Evolutionary conservation across 2,329 filamentous ascomycete species (phyloP), one percentile per base, ranked within the genome.

Genomic region (Calonectria montana): DNA sequence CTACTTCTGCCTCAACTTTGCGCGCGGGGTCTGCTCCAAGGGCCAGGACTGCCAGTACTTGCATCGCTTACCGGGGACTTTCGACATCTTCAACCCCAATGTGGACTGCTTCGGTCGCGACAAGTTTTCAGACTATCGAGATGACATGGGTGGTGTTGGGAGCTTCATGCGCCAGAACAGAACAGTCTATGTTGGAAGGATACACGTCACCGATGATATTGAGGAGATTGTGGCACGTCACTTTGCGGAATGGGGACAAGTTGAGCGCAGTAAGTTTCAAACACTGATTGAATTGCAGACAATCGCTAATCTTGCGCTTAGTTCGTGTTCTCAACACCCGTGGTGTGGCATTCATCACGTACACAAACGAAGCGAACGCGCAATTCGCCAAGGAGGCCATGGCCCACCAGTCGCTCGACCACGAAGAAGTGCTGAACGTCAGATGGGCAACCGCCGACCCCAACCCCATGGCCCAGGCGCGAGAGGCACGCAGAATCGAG

Each of bases 101-200:
- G 92, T 98, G 23, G 97, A 99, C 85, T 97, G 95, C 81, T 99
- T 99, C 80, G 83, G 83, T 2, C 76, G 96, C 70, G 96, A 98
- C 87, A 98, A 97, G 86, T 94, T 95, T 80, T 93, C 91, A 74
- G 96, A 98, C 81, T 98, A 98, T 84, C 88, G 96, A 79, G 96
- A 98, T 82, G 96, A 98, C 82, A 98, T 99, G 97, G 96, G 96
- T 65, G 97, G 97, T 75, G 95, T 98, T 2, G 97, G 97, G 29
- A 95, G 91, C 73, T 99, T 99, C 81, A 93, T 96, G 91, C 90
- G 97, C 25, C 94, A 97, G 80, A 99, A 99, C 81, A 89, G 97
- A 37, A 99, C 97, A 1, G 87, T 99, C 7, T 99, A 99, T 79
- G 91, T 98, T 1, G 97, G 97, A 6, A 89, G 96, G 59, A 98